Base-by-base conservation (phyloP, 257 asterid species). In the Galeopsis tetrahit region DNA sequence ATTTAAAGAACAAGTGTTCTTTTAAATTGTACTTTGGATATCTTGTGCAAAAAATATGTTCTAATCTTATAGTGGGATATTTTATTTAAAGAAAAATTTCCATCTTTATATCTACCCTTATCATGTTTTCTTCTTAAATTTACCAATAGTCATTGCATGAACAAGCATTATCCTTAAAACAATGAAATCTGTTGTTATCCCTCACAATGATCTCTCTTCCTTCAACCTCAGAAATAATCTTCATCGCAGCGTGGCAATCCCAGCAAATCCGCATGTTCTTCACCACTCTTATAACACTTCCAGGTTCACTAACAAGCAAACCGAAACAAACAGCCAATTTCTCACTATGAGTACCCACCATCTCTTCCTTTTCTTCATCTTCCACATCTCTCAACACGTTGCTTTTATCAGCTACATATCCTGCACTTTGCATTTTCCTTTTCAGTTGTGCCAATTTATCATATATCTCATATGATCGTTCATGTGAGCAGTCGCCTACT, bases 121-220 rank as follows among this genome's bases (percentile, higher is more conserved):
- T 44, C 14, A 44, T 44, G 51, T 0, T 11, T 52, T 32, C 15
- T 10, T 14, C 55, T 0, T 11, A 15, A 48, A 11, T 39, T 7
- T 21, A 86, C 96, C 96, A 89, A 69, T 82, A 81, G 74, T 89
- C 91, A n/a, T 82, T 81, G 83, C 96, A 89, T 15, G 93, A 87
- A 75, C 93, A 87, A 7, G 46, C n/a, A n/a, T 85, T 83, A 31
- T 80, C 77, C 71, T 69, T 82, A 42, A 89, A 87, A 46, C 66
- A 68, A 71, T 85, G 96, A 62, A 89, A 89, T 51, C 96, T 81
- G 60, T 79, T 89, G 60, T 85, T 89, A 70, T 89, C 96, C 71
- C 93, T 85, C 40, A 85, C 84, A 33, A 89, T 72, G 15, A 89
- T 84, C 79, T 85, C 85, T 74, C 93, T 84, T 3, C 21, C 57